Percentiles rank a stretch among this genome's conserved stretches.
Evolutionary conservation across 352 stramenopile genomes (phyloP).

Genomic region (Blastocystis sp.): DNA sequence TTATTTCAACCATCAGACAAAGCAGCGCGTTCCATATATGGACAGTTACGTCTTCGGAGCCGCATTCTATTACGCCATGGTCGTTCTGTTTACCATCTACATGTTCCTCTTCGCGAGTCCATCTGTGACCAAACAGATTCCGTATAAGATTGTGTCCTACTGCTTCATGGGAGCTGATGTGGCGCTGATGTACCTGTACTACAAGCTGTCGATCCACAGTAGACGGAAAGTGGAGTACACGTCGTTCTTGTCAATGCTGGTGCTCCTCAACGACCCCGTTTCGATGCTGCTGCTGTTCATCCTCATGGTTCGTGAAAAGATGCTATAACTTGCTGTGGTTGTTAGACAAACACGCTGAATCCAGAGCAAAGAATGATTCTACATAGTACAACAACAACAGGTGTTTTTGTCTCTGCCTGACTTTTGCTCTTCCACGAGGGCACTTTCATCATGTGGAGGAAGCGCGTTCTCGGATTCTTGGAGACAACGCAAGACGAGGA

Average conservation of each 20-base stretch:
- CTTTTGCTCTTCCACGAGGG: too few species aligned
- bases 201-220: not conserved
- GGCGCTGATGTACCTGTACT: not conserved
- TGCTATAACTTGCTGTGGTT: not conserved
- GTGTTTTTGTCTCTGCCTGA: too few species aligned
- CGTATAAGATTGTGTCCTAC: conserved; percentile 17
- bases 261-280: conserved; percentile 28
- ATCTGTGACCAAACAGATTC: conserved; percentile 7
- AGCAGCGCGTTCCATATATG: not conserved
- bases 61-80: conserved; percentile 36
- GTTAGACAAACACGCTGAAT: too few species aligned
- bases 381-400: too few species aligned
- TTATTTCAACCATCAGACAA: not conserved
- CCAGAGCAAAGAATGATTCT: too few species aligned
- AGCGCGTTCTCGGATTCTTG: not conserved
- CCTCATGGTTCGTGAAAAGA: conserved; percentile 62
- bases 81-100: conserved; percentile 47
- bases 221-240: not conserved
- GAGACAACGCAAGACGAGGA: not conserved
- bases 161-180: conserved; percentile 9
- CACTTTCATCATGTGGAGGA: too few species aligned
- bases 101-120: conserved; percentile 38
- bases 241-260: conserved; percentile 26
- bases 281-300: not conserved
- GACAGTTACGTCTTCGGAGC: conserved; percentile 58